These are phyloP conservation scores for Ceratobasidium papillatum DNA, from an alignment of 1,284 basidiomycete genomes.

Conservation along the genomic window DNA sequence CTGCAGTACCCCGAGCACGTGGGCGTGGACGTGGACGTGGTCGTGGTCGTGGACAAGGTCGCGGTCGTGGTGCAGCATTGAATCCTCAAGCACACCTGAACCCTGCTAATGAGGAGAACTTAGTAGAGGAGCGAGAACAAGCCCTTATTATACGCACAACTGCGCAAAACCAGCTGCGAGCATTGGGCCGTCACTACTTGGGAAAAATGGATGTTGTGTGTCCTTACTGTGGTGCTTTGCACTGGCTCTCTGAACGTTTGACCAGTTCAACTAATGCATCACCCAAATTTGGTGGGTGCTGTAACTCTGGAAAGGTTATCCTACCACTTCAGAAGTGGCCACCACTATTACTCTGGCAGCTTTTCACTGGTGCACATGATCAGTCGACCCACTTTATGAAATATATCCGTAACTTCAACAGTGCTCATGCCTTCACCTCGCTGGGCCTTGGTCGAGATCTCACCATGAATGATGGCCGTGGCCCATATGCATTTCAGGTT, in stretches of 20 bases:
- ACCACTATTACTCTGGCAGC: not conserved
- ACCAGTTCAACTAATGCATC: not conserved
- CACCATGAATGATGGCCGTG: constrained; percentile 44
- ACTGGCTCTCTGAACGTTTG: not conserved
- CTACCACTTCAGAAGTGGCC: not conserved
- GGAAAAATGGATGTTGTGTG: not conserved
- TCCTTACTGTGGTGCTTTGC: not conserved
- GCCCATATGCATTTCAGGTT: constrained; percentile 53
- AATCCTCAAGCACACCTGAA: too few relatives aligned
- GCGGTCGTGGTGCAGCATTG: too few relatives aligned
- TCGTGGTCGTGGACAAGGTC: too few relatives aligned
- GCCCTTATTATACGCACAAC: not conserved
- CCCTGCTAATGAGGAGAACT: too few relatives aligned
- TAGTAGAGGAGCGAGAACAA: too few relatives aligned
- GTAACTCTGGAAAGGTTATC: not conserved
- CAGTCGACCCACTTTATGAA: not conserved
- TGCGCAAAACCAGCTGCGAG: not conserved
- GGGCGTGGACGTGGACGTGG: too few relatives aligned
- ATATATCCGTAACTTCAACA: constrained; percentile 28
- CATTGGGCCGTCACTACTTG: not conserved
- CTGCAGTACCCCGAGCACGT: too few relatives aligned
- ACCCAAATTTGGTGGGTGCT: not conserved
- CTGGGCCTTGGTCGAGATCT: not conserved
- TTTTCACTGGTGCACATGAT: not conserved
- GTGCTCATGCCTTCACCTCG: constrained; percentile 23